These are phyloP conservation scores for Chamaecyparis obtusa DNA, from an alignment of 75 land plant species.

Conservation along the genomic window DNA sequence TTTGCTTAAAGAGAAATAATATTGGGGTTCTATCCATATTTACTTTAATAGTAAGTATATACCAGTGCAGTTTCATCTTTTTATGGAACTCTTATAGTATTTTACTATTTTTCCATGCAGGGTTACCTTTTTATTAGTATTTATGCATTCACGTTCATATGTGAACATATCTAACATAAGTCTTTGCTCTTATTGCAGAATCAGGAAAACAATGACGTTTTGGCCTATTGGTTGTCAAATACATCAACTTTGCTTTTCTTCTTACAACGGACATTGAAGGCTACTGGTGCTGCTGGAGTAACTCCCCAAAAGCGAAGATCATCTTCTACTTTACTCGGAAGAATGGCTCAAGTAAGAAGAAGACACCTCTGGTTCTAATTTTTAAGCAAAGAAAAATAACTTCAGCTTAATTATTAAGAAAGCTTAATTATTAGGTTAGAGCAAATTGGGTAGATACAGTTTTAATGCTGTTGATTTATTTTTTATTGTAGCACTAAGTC, in stretches of 20 bases:
- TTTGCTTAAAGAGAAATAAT: too few relatives aligned
- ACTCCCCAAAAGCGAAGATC: constrained; percentile 83
- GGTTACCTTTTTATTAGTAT: background rate
- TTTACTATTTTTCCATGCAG: background rate
- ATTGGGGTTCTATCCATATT: background rate
- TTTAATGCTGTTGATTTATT: background rate
- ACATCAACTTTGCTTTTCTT: constrained; percentile 82
- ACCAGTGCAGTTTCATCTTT: background rate
- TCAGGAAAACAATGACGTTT: constrained; percentile 91
- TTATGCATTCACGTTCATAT: too few relatives aligned
- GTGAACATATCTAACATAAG: background rate
- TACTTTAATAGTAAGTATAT: background rate
- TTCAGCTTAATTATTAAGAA: background rate
- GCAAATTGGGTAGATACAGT: background rate
- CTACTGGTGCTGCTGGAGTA: constrained; percentile 90
- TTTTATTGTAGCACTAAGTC: background rate
- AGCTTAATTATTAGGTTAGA: background rate
- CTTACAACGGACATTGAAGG: constrained; percentile 90
- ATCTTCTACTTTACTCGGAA: constrained; percentile 85
- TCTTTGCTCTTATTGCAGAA: constrained; percentile 36
- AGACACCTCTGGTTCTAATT: background rate
- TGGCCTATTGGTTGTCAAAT: constrained; percentile 98
- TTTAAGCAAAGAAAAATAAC: background rate
- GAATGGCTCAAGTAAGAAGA: constrained; percentile 82
- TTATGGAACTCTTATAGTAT: background rate